Evolutionary conservation across 2,329 filamentous ascomycete genomes (phyloP).

Genomic region (Aspergillus jensenii): DNA sequence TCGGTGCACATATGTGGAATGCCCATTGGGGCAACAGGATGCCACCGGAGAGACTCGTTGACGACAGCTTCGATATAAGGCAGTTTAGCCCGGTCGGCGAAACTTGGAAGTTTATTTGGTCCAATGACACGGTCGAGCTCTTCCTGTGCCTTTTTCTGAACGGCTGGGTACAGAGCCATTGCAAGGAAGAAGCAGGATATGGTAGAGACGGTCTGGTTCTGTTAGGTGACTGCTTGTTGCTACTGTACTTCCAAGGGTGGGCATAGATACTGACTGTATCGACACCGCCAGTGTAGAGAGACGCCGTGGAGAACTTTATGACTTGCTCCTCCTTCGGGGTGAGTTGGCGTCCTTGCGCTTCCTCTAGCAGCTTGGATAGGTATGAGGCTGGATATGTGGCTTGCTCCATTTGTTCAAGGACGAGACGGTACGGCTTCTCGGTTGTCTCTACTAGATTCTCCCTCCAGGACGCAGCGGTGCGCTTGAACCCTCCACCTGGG

Average conservation of each 20-base stretch:
- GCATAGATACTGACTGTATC: constrained; percentile 8
- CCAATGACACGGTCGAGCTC: constrained; percentile 11
- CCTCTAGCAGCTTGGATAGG: constrained; percentile 38
- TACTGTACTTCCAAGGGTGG: too few species aligned
- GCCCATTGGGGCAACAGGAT: constrained; percentile 6
- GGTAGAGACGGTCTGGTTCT: constrained; percentile 9
- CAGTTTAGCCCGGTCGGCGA: not conserved
- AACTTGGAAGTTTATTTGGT: not conserved
- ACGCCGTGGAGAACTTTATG: not conserved
- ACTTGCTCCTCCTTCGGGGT: constrained; percentile 1
- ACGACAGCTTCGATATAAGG: constrained; percentile 12
- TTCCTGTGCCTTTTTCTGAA: constrained; percentile 10
- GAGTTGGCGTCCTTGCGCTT: not conserved
- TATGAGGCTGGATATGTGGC: constrained; percentile 38
- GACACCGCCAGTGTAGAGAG: constrained; percentile 7
- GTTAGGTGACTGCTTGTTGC: not conserved
- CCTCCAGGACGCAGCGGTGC: constrained; percentile 37
- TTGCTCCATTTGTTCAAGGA: constrained; percentile 40
- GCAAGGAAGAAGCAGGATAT: constrained; percentile 13
- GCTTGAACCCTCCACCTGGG: constrained; percentile 47
- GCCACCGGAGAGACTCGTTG: constrained; percentile 13
- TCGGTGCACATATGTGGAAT: constrained; percentile 5
- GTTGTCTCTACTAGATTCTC: constrained; percentile 26
- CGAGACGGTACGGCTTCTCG: constrained; percentile 46
- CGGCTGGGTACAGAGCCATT: constrained; percentile 6